Percentiles rank a stretch among this genome's conserved stretches.
Conservation (phyloP, 2,329 filamentous ascomycete genomes). For the Fusarium sp. region DNA sequence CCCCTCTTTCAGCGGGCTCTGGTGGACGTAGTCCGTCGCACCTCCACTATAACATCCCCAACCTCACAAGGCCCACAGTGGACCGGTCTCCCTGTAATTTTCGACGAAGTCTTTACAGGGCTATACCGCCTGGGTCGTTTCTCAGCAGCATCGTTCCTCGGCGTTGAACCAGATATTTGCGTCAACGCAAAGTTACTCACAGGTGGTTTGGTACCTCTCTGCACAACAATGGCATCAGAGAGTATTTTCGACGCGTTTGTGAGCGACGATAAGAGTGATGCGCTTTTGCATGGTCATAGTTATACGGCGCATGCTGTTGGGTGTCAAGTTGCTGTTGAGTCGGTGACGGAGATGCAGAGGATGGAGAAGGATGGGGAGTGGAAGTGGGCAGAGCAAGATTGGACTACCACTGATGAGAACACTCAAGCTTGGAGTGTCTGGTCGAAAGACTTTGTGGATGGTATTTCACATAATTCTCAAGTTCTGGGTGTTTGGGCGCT, state of each 20-base stretch:
- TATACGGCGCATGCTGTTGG: conserved; percentile 88
- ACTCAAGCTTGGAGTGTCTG: conserved; percentile 74
- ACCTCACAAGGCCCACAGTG: conserved; percentile 58
- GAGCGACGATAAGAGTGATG: conserved; percentile 79
- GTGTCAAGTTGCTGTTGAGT: conserved; percentile 80
- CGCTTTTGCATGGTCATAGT: conserved; percentile 84
- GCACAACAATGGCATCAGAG: conserved; percentile 79
- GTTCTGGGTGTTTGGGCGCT: conserved; percentile 78
- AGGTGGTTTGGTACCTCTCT: conserved; percentile 81
- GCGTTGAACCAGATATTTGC: conserved; percentile 76
- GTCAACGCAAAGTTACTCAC: conserved; percentile 88
- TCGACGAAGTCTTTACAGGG: conserved; percentile 90
- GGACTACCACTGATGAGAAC: conserved; percentile 2
- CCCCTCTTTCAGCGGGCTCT: conserved; percentile 83
- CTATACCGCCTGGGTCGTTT: conserved; percentile 83
- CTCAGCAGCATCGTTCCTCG: conserved; percentile 76
- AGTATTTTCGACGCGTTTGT: conserved; percentile 78
- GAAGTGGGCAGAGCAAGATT: conserved; percentile 52
- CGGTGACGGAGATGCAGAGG: conserved; percentile 67
- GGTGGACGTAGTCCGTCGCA: conserved; percentile 72
- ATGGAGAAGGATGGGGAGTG: conserved; percentile 70
- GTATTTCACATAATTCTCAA: conserved; percentile 65
- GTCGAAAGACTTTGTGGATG: conserved; percentile 69
- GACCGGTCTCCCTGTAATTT: conserved; percentile 81
- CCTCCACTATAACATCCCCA: conserved; percentile 34